Evolutionary conservation across 164 flowering plant genomes (phyloP).

Genomic region (Chimonanthus salicifolius): DNA sequence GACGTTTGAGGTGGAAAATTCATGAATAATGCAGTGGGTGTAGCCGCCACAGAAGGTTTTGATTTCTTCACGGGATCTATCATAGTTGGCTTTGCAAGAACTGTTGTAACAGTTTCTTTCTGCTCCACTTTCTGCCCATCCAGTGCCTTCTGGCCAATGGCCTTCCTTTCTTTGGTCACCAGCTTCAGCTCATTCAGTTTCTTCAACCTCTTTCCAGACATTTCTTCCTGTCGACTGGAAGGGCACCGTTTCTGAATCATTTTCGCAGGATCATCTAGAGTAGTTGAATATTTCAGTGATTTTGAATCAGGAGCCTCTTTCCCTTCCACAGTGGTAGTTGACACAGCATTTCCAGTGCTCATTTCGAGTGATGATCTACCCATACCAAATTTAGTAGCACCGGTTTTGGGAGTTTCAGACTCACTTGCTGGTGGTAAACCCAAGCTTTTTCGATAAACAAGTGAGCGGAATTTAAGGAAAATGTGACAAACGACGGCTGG

Average conservation of each 20-base stretch:
- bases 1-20: slow-evolving; percentile 64
- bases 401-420: slow-evolving; percentile 17
- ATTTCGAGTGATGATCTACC: slow-evolving; percentile 7
- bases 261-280: slow-evolving; percentile 66
- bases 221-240: slow-evolving; percentile 72
- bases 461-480: slow-evolving; percentile 64
- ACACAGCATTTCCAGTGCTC: slow-evolving; percentile 18
- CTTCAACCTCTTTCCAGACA: slow-evolving; percentile 55
- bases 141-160: slow-evolving; percentile 21
- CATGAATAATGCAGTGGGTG: slow-evolving; percentile 80
- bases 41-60: slow-evolving; percentile 19
- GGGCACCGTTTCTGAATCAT: slow-evolving; percentile 63
- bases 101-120: slow-evolving; percentile 12
- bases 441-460: slow-evolving; percentile 77
- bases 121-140: no score
- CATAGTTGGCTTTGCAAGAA: slow-evolving; percentile 21
- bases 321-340: slow-evolving; percentile 18
- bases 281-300: slow-evolving; percentile 28
- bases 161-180: slow-evolving; percentile 47
- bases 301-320: slow-evolving; percentile 26
- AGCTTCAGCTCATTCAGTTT: slow-evolving; percentile 47
- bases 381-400: slow-evolving; percentile 15
- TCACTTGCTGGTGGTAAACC: slow-evolving; percentile 35
- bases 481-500: slow-evolving; percentile 31
- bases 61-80: slow-evolving; percentile 22